Evolutionary conservation across 495 filamentous ascomycete species (phyloP).

Genomic region (Podospora bellae-mahoneyi): DNA sequence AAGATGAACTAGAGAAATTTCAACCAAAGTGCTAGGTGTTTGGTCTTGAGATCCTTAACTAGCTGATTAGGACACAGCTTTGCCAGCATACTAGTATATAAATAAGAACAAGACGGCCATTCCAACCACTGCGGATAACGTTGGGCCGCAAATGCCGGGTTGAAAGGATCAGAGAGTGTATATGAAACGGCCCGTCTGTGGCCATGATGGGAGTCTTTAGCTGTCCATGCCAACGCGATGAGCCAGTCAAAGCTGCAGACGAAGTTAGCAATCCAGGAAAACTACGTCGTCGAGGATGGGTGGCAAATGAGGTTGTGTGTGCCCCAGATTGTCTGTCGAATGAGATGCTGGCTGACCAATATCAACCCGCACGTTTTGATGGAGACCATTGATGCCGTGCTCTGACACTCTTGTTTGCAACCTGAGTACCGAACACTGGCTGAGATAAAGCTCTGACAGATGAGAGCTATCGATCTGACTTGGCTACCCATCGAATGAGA

Average conservation of each 20-base stretch:
- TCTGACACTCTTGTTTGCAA: neutral
- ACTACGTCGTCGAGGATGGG: neutral
- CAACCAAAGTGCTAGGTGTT: no score
- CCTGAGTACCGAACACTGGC: neutral
- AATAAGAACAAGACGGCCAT: neutral
- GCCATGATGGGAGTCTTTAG: slow-evolving; percentile 14
- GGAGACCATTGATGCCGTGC: slow-evolving; percentile 25
- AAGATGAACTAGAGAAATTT: neutral
- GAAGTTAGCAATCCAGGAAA: slow-evolving; percentile 18
- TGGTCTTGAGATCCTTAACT: no score
- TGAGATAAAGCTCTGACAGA: neutral
- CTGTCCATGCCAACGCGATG: slow-evolving; percentile 11
- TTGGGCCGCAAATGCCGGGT: slow-evolving; percentile 27
- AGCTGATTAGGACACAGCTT: no score
- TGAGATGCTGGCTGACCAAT: slow-evolving; percentile 23
- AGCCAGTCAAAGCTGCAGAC: slow-evolving; percentile 15
- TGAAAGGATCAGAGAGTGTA: slow-evolving; percentile 20
- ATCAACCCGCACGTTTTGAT: slow-evolving; percentile 21
- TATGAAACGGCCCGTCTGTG: slow-evolving; percentile 28
- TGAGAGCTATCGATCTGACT: no score
- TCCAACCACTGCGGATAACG: slow-evolving; percentile 11
- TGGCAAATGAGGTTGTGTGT: slow-evolving; percentile 20
- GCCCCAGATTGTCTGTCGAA: slow-evolving; percentile 28
- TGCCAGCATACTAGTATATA: neutral
- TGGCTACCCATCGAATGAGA: no score